Percentiles rank a stretch among this genome's conserved stretches.
Conservation (phyloP, 2,329 filamentous ascomycete species). For the Xenoacremonium recifei region DNA sequence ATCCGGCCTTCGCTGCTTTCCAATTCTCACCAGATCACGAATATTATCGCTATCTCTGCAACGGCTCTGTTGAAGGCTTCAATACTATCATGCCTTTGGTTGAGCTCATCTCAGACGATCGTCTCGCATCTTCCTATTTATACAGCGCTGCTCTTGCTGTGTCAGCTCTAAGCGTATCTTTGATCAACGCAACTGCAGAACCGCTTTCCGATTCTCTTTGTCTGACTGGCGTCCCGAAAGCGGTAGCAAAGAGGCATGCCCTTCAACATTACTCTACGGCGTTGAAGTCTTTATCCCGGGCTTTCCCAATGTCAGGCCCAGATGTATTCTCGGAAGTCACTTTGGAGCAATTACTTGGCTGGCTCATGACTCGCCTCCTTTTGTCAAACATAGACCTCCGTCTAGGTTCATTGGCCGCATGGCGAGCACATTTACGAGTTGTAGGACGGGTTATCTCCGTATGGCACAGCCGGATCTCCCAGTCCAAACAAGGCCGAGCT, state of each 20-base stretch:
- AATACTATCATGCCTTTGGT: conserved; percentile 1
- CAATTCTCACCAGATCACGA: not conserved
- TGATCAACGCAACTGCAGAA: not conserved
- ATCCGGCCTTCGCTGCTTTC: not conserved
- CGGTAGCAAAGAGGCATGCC: not conserved
- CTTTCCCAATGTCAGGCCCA: not conserved
- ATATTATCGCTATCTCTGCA: not conserved
- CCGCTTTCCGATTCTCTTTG: not conserved
- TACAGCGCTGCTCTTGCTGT: conserved; percentile 3
- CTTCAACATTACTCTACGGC: conserved; percentile 1
- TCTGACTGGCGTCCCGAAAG: not conserved
- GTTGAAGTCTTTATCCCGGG: not conserved
- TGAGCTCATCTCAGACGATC: not conserved
- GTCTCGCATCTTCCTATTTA: not conserved
- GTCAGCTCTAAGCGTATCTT: not conserved
- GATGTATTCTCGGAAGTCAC: not conserved
- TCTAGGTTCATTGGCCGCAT: not conserved
- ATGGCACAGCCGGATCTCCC: not conserved
- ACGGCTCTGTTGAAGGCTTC: not conserved
- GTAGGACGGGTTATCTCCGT: not conserved
- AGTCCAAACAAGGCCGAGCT: not conserved
- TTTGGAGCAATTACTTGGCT: not conserved
- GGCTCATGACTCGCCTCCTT: conserved; percentile 1
- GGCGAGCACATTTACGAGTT: conserved; percentile 2
- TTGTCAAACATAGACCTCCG: conserved; percentile 2